Evolutionary conservation across 2,329 filamentous ascomycete species (phyloP).

Genomic region (Lachnum nothofagi): DNA sequence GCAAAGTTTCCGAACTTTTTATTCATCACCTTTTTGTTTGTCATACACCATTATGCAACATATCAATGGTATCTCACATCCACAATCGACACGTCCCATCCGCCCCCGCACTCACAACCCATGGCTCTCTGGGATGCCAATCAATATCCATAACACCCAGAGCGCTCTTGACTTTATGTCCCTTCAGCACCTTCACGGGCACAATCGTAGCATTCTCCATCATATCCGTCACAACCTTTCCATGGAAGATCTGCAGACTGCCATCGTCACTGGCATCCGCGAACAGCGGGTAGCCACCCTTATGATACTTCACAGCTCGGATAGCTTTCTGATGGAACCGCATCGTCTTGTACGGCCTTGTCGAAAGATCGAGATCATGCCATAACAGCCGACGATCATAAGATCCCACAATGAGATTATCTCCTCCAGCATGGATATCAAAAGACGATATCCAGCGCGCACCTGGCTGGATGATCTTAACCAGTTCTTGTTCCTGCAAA

Average conservation of each 20-base stretch:
- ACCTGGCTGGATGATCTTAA: conserved; percentile 90
- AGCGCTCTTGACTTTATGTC: conserved; percentile 80
- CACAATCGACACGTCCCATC: conserved; percentile 90
- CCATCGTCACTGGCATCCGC: conserved; percentile 95
- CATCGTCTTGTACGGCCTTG: conserved; percentile 90
- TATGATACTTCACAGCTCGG: conserved; percentile 81
- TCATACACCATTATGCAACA: too few relatives aligned
- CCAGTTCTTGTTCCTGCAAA: conserved; percentile 80
- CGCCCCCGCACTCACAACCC: conserved; percentile 89
- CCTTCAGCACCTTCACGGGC: conserved; percentile 86
- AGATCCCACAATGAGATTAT: conserved; percentile 89
- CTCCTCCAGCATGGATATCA: conserved; percentile 85
- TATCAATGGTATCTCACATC: conserved; percentile 50
- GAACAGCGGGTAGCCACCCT: conserved; percentile 73
- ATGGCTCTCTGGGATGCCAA: conserved; percentile 92
- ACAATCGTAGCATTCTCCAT: conserved; percentile 97
- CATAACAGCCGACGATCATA: conserved; percentile 92
- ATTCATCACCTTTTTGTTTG: too few relatives aligned
- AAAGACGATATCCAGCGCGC: conserved; percentile 93
- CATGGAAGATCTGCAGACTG: conserved; percentile 91
- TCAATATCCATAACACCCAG: conserved; percentile 89
- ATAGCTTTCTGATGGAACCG: conserved; percentile 92
- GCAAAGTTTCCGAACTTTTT: too few relatives aligned
- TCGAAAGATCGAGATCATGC: conserved; percentile 93
- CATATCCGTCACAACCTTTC: conserved; percentile 87